phyloP scores from a whole-genome alignment of 2,329 filamentous ascomycete species.

The Hysterium pulicare region DNA sequence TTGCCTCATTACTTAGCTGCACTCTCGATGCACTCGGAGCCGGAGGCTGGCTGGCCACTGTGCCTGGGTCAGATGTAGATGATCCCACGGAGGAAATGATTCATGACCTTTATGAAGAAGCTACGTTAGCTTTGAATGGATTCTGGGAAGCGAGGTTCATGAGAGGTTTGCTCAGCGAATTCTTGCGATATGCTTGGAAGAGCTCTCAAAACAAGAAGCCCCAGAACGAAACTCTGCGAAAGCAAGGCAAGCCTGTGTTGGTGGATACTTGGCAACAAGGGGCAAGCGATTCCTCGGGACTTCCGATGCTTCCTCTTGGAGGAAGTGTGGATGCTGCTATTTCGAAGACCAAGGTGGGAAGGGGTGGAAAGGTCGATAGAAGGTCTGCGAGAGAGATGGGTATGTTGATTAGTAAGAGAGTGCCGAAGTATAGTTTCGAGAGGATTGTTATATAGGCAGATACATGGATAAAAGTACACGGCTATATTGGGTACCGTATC shows the following conservation, averaged over 20 bases:
- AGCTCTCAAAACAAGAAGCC: constrained; percentile 29
- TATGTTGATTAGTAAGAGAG: constrained; percentile 72
- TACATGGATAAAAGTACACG: neutral
- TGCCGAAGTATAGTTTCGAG: constrained; percentile 81
- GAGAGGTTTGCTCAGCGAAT: constrained; percentile 62
- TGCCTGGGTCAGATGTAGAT: constrained; percentile 50
- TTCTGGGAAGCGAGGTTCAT: constrained; percentile 67
- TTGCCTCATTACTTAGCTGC: constrained; percentile 67
- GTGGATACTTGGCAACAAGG: constrained; percentile 23
- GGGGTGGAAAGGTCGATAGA: constrained; percentile 66
- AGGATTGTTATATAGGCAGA: constrained; percentile 50
- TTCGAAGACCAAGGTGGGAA: constrained; percentile 54
- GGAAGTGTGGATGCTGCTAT: constrained; percentile 57
- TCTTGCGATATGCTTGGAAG: constrained; percentile 54
- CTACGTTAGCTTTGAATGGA: constrained; percentile 68
- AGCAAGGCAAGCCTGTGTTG: constrained; percentile 49
- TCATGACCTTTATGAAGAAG: constrained; percentile 62
- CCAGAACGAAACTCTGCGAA: constrained; percentile 27
- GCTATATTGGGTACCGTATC: too few species aligned
- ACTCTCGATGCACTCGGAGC: constrained; percentile 74
- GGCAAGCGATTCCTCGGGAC: constrained; percentile 41
- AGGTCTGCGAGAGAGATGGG: constrained; percentile 72
- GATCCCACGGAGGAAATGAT: constrained; percentile 63
- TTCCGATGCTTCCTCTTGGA: constrained; percentile 66
- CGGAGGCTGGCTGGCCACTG: constrained; percentile 62